A percentile compares a stretch with the other conserved stretches of the same genome.
Evolutionary conservation across 2,329 filamentous ascomycete genomes (phyloP).

Genomic region (Penicillium vulpinum): DNA sequence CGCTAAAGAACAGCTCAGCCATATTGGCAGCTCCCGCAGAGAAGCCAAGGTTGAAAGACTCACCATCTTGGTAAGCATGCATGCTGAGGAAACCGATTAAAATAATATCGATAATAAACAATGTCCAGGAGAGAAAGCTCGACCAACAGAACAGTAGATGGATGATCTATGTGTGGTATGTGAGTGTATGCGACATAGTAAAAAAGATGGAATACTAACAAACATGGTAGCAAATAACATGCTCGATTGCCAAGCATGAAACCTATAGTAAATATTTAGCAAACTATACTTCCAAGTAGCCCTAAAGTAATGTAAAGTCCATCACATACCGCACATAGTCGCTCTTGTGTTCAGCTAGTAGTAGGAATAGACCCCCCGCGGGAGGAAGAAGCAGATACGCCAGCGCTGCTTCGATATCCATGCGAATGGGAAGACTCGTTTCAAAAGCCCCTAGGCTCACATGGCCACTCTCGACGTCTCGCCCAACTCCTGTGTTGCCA

Average conservation of each 20-base stretch:
- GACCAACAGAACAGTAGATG: constrained; percentile 89
- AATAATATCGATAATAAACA: constrained; percentile 73
- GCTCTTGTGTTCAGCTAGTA: constrained; percentile 89
- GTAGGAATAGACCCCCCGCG: constrained; percentile 76
- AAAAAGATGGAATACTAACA: constrained; percentile 38
- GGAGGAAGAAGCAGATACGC: constrained; percentile 87
- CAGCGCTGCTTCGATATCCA: constrained; percentile 87
- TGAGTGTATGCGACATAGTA: constrained; percentile 6
- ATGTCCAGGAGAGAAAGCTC: constrained; percentile 75
- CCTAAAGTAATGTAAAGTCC: neutral
- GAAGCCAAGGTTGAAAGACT: constrained; percentile 34
- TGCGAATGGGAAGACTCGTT: constrained; percentile 79
- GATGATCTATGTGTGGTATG: constrained; percentile 60
- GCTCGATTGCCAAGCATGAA: constrained; percentile 94
- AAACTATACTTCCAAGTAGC: neutral
- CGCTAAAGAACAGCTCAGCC: neutral
- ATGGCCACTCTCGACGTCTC: constrained; percentile 52
- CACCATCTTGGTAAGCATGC: constrained; percentile 81
- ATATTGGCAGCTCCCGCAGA: neutral
- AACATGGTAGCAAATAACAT: constrained; percentile 73
- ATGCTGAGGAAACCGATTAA: constrained; percentile 75
- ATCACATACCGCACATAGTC: constrained; percentile 81
- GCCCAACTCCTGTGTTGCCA: constrained; percentile 42
- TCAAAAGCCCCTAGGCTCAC: constrained; percentile 78
- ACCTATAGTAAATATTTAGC: constrained; percentile 53